phyloP scores from a whole-genome alignment of 768 basidiomycete species.

The Mycena kentingensis region DNA sequence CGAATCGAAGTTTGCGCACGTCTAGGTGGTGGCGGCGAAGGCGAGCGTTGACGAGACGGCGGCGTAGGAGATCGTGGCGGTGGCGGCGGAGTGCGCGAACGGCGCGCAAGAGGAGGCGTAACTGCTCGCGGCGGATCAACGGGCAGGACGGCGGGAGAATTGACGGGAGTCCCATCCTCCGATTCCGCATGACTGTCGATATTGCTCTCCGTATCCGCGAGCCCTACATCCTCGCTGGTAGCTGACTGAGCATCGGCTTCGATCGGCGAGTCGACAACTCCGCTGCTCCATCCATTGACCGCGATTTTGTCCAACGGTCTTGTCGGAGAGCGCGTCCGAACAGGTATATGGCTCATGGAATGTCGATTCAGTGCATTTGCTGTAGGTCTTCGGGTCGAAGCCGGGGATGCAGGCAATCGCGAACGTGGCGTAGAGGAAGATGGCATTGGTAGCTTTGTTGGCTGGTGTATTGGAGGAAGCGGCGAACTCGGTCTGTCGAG shows the following conservation, averaged over 20 bases:
- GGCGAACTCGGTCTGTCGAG: slow-evolving; percentile 26
- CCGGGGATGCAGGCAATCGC: slow-evolving; percentile 29
- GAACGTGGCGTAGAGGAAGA: slow-evolving; percentile 16
- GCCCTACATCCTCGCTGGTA: neutral
- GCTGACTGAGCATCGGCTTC: neutral
- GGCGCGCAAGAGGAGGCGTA: neutral
- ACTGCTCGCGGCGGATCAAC: too few species aligned
- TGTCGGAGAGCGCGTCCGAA: slow-evolving; percentile 35
- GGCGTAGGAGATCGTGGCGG: slow-evolving; percentile 24
- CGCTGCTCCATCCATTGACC: slow-evolving; percentile 10
- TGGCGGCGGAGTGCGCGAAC: slow-evolving; percentile 12
- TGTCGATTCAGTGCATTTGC: slow-evolving; percentile 26
- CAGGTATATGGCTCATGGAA: slow-evolving; percentile 47
- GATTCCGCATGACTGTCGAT: too few species aligned
- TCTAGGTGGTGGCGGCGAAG: slow-evolving; percentile 21
- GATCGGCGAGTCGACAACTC: neutral
- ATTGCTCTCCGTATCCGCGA: too few species aligned
- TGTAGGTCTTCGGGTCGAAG: slow-evolving; percentile 27
- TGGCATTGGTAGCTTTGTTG: neutral
- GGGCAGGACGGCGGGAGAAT: too few species aligned
- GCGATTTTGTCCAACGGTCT: slow-evolving; percentile 9
- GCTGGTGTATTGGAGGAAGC: slow-evolving; percentile 1
- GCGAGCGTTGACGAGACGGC: slow-evolving; percentile 8
- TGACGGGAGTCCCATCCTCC: too few species aligned
- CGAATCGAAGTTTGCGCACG: neutral